A percentile compares a stretch with the other conserved stretches of the same genome.
phyloP scores from a whole-genome alignment of 1,284 basidiomycete genomes.

The Cryptococcus wingfieldii region DNA sequence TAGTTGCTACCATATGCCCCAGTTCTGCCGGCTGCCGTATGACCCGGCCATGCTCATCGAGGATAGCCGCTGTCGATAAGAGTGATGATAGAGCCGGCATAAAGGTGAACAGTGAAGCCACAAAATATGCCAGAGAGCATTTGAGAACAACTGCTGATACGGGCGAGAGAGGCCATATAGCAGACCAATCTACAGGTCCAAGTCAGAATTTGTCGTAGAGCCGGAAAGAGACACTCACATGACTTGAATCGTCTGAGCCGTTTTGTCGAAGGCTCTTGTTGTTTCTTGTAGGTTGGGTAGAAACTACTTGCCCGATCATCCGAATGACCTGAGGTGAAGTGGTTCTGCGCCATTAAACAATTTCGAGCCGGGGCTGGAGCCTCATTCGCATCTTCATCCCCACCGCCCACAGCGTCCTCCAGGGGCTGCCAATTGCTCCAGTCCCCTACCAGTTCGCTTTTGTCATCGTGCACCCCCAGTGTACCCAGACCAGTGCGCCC shows the following conservation, averaged over 20 bases:
- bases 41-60: conserved; percentile 51
- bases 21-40: conserved; percentile 60
- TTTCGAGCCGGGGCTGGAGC: not conserved
- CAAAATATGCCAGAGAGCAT: conserved; percentile 83
- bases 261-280: no score
- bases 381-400: not conserved
- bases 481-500: no score
- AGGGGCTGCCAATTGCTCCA: not conserved
- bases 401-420: not conserved
- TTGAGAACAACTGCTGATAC: conserved; percentile 61
- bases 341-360: no score
- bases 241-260: no score
- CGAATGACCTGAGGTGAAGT: no score
- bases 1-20: conserved; percentile 84
- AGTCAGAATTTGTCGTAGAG: no score
- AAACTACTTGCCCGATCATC: no score
- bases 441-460: not conserved
- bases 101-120: conserved; percentile 91
- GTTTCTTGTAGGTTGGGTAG: no score
- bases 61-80: conserved; percentile 45
- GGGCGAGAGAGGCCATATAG: conserved; percentile 27
- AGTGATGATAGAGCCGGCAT: conserved; percentile 54
- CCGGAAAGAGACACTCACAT: no score
- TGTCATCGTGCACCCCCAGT: no score
- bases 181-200: no score